Evolutionary conservation across 208 protist genomes (phyloP).

Genomic region (Crithidia bombi): DNA sequence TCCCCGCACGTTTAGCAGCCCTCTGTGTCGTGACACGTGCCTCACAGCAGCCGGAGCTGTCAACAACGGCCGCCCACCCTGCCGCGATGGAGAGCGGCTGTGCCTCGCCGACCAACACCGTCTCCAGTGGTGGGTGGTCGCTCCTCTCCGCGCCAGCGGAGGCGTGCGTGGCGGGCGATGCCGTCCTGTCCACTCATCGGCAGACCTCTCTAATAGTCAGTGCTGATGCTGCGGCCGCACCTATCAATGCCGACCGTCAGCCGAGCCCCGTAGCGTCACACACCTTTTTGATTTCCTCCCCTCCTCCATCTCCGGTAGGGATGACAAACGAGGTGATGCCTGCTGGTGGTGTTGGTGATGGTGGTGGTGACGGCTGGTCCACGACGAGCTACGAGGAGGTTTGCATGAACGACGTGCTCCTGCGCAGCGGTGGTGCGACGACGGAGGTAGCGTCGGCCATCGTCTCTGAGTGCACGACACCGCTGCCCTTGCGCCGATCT

Average conservation of each 20-base stretch:
- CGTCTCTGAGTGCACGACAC: constrained; percentile 3
- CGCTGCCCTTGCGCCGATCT: constrained; percentile 5
- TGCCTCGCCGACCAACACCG: neutral
- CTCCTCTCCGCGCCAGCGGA: constrained; percentile 24
- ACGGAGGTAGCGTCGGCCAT: neutral
- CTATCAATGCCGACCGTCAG: no score
- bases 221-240: no score
- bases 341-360: neutral
- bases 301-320: neutral
- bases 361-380: constrained; percentile 8
- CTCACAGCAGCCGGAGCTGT: no score
- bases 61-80: neutral
- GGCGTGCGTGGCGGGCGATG: neutral
- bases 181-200: no score
- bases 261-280: no score
- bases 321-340: neutral
- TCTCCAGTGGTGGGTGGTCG: constrained; percentile 18
- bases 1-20: no score
- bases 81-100: neutral
- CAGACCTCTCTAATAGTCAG: neutral
- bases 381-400: constrained; percentile 28
- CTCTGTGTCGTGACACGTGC: no score
- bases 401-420: constrained; percentile 12
- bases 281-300: neutral
- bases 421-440: neutral